Evolutionary conservation across 306 rosid genomes (phyloP), one percentile per base, ranked within the genome.

Genomic region (Vicia villosa): DNA sequence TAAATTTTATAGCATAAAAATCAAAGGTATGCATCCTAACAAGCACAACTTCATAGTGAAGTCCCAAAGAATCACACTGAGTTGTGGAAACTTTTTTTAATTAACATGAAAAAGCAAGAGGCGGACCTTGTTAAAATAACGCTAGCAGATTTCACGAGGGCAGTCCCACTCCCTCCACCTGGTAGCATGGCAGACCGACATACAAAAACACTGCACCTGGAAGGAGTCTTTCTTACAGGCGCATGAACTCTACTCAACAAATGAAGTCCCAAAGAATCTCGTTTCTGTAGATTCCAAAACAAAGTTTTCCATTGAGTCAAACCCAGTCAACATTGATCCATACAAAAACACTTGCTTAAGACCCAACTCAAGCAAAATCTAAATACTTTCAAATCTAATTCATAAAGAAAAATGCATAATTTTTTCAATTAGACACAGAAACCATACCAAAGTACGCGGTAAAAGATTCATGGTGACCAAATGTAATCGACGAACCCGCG

Each of bases 101-200:
- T 28, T 47, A 34, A 70, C 19, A 38, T 22, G 13, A 55, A 45
- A 68, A 49, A 19, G 69, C 28, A 62, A 69, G 47, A 38, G 37
- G 47, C 34, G 10, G 26, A 89, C 99, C 97, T 89, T 63, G 85
- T 61, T 34, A 91, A 80, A 70, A 89, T 65, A 38, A 80, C 72
- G 74, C 92, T 45, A 57, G 99, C 86, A 77, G 95, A 89, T 76
- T 91, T 89, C 74, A 86, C 13, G 51, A 80, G 63, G 16, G 95
- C 77, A 70, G 74, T 62, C 75, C 74, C 97, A 69, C 67, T 82
- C 74, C 89, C 89, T 77, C 95, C 96, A 38, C 95, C 81, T 16
- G 96, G 89, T 64, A 72, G 34, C 40, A 95, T 74, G 76, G 77
- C 85, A 79, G 95, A 87, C 52, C 87, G 87, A 73, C 99, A 95